Evolutionary conservation across 495 filamentous ascomycete species (phyloP).

Genomic region (Penicillium chermesinum): DNA sequence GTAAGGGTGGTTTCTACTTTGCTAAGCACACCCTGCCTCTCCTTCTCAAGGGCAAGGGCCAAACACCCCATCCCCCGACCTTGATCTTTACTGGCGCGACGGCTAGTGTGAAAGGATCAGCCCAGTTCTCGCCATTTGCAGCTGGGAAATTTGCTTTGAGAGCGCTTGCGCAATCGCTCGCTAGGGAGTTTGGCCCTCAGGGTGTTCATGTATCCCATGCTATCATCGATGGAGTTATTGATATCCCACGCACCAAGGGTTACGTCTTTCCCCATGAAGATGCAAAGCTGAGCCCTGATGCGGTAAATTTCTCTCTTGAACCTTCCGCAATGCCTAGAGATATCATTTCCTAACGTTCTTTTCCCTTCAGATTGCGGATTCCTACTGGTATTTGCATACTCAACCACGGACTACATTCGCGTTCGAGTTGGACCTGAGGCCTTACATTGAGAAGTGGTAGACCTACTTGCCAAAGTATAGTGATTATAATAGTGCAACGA

Average conservation of each 20-base stretch:
- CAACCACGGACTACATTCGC: constrained; percentile 79
- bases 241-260: constrained; percentile 66
- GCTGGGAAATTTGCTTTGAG: constrained; percentile 76
- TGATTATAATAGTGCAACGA: too few species aligned
- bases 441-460: constrained; percentile 73
- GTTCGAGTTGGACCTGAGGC: constrained; percentile 78
- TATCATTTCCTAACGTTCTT: constrained; percentile 11
- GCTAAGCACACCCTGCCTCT: constrained; percentile 67
- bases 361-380: constrained; percentile 71
- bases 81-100: constrained; percentile 87
- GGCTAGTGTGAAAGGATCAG: constrained; percentile 69
- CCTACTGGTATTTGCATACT: constrained; percentile 84
- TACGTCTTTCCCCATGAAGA: constrained; percentile 57
- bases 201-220: constrained; percentile 85
- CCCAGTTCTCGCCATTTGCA: constrained; percentile 67
- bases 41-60: constrained; percentile 57
- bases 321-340: neutral
- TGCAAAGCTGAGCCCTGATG: constrained; percentile 73
- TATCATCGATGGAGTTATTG: constrained; percentile 85
- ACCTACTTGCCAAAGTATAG: neutral
- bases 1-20: constrained; percentile 73
- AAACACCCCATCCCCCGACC: constrained; percentile 63
- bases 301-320: constrained; percentile 51
- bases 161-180: constrained; percentile 71
- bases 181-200: constrained; percentile 82